Evolutionary conservation across 179 eudicot genomes (phyloP).

Genomic region (Camellia oleifera): DNA sequence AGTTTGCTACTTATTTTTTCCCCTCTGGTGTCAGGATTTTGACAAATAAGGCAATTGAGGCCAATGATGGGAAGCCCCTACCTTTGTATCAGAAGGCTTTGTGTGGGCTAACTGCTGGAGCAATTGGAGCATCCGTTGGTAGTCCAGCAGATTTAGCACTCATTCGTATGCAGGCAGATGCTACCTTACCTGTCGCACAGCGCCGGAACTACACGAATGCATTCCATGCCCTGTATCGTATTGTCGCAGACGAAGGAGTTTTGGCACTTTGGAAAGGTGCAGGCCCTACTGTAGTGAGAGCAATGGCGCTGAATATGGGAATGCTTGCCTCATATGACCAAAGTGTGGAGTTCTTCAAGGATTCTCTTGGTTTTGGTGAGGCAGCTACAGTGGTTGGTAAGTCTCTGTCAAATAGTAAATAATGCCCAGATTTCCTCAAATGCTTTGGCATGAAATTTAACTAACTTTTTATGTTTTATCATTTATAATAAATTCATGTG

Average conservation of each 20-base stretch:
- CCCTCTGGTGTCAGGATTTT: conserved; percentile 42
- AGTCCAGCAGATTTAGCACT: conserved; percentile 98
- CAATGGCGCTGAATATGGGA: conserved; percentile 99
- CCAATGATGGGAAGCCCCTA: conserved; percentile 89
- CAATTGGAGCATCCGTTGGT: conserved; percentile 88
- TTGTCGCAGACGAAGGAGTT: conserved; percentile 82
- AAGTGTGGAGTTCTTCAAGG: conserved; percentile 79
- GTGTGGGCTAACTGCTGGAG: conserved; percentile 97
- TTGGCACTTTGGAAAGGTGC: conserved; percentile 95
- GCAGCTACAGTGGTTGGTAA: conserved; percentile 72
- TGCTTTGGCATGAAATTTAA: background rate
- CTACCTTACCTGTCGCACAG: conserved; percentile 88
- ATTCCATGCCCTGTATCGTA: conserved; percentile 85
- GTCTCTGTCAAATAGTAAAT: conserved; percentile 15
- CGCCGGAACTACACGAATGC: conserved; percentile 85
- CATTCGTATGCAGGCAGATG: conserved; percentile 99
- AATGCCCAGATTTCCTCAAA: background rate
- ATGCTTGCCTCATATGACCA: conserved; percentile 99
- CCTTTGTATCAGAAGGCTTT: conserved; percentile 92
- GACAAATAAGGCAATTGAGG: conserved; percentile 77
- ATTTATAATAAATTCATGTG: background rate
- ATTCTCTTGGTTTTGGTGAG: conserved; percentile 71
- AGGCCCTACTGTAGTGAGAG: conserved; percentile 96
- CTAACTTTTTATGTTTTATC: background rate
- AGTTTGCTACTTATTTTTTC: conserved; percentile 4